phyloP scores from a whole-genome alignment of 805 yeast genomes.

The Starmerella riodocensis region DNA sequence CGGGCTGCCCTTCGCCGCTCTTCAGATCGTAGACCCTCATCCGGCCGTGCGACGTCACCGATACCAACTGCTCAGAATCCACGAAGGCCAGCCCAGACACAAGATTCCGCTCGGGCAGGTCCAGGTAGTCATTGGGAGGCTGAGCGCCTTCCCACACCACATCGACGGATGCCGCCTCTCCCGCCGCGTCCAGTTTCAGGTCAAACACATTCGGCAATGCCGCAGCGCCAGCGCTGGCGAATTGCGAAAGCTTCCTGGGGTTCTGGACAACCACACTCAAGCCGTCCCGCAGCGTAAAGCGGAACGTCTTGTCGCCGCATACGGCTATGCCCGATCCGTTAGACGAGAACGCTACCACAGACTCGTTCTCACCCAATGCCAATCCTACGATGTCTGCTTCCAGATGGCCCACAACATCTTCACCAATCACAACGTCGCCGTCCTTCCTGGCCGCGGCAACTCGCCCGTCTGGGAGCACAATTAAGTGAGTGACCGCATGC shows the following conservation, averaged over 20 bases:
- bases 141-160: conserved; percentile 56
- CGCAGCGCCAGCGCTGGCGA: conserved; percentile 82
- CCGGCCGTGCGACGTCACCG: conserved; percentile 66
- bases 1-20: conserved; percentile 49
- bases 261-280: conserved; percentile 24
- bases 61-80: conserved; percentile 39
- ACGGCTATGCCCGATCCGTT: conserved; percentile 25
- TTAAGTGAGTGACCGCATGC: conserved; percentile 12
- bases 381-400: background rate
- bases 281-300: conserved; percentile 6
- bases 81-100: conserved; percentile 44
- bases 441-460: conserved; percentile 22
- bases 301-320: background rate
- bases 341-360: conserved; percentile 25
- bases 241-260: conserved; percentile 37
- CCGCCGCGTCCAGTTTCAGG: conserved; percentile 24
- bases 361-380: background rate
- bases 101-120: conserved; percentile 74
- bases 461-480: conserved; percentile 4
- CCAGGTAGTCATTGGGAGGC: conserved; percentile 67
- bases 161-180: conserved; percentile 14
- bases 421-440: conserved; percentile 15
- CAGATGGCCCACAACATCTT: background rate
- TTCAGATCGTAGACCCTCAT: conserved; percentile 58
- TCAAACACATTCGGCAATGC: conserved; percentile 43